A percentile compares a stretch with the other conserved stretches of the same genome.
These are phyloP conservation scores for Arbutus unedo DNA, from an alignment of 148 eudicot species.

Conservation along the genomic window DNA sequence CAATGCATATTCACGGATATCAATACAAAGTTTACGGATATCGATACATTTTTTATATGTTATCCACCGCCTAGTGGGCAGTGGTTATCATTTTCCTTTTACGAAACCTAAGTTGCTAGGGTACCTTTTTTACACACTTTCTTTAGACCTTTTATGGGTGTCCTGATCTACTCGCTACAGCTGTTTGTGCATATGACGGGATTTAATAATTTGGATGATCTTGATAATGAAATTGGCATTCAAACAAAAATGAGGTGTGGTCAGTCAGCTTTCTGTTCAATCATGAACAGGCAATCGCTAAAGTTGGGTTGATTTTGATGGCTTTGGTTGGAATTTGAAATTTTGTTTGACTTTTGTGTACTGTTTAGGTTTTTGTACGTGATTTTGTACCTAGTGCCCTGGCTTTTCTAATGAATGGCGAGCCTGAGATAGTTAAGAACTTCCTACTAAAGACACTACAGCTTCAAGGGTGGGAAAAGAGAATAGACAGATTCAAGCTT, in stretches of 20 bases:
- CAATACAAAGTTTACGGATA: too few species aligned
- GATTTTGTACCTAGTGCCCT: constrained; percentile 99
- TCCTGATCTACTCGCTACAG: background rate
- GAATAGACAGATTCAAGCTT: constrained; percentile 90
- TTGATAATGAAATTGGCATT: background rate
- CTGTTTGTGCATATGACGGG: background rate
- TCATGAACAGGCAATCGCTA: background rate
- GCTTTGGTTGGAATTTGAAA: background rate
- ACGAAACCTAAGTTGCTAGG: too few species aligned
- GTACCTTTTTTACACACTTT: background rate
- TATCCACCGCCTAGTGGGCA: too few species aligned
- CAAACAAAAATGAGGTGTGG: background rate
- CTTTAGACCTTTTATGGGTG: background rate
- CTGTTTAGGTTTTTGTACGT: constrained; percentile 81
- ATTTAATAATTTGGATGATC: background rate
- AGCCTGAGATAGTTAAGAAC: constrained; percentile 95
- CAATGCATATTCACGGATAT: too few species aligned
- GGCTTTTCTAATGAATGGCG: constrained; percentile 96
- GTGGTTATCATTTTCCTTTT: too few species aligned
- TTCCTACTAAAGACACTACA: constrained; percentile 87
- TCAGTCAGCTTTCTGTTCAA: background rate
- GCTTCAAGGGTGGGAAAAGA: constrained; percentile 98
- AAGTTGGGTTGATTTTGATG: background rate
- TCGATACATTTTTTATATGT: too few species aligned
- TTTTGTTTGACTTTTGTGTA: constrained; percentile 1